Base-by-base conservation (phyloP, 208 protist species). In the Leishmania major region DNA sequence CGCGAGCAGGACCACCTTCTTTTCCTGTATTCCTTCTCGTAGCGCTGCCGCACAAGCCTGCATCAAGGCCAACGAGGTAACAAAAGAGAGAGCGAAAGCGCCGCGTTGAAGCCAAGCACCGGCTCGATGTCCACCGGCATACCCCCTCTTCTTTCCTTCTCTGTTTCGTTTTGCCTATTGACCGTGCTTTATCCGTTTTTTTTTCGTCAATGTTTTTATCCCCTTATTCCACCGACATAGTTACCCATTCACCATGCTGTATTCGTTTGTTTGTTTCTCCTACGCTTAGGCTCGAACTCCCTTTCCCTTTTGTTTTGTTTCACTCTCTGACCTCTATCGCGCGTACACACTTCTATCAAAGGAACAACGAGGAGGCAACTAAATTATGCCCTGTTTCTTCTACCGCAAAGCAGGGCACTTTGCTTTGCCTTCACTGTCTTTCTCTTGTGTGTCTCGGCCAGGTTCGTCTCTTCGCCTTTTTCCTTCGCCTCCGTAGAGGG, bases 181-280 rank as follows among this genome's bases (percentile, higher is more conserved):
- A 15, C 31, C 60, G 78, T 76, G 59, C 43, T 62, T 49, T 13
- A 45, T 43, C n/a, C 45, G 45, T 49, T 11, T 49, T 11, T 49
- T 49, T 83, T n/a, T 57, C 15, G 40, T 31, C 10, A 25, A 45
- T 84, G n/a, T 37, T 55, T 60, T 69, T 49, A 37, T 69, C 17
- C 3, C 76, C 75, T 28, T 45, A 40, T 59, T 49, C 31, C 45
- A 69, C 19, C 57, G n/a, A 69, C 76, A 71, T 79, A 28, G 31
- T 37, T 31, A 73, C 60, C n/a, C 76, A 83, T 72, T 49, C 40
- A 31, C 69, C 49, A n/a, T 31, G 15, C n/a, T 60, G 47, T 59
- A 62, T 62, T 77, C 69, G 31, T 55, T 66, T 69, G 45, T 78
- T 77, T 77, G 49, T 25, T 77, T 81, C 81, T 77, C 57, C 78